These are phyloP conservation scores for Vigna angularis DNA, from an alignment of 306 rosid genomes.

Conservation along the genomic window DNA sequence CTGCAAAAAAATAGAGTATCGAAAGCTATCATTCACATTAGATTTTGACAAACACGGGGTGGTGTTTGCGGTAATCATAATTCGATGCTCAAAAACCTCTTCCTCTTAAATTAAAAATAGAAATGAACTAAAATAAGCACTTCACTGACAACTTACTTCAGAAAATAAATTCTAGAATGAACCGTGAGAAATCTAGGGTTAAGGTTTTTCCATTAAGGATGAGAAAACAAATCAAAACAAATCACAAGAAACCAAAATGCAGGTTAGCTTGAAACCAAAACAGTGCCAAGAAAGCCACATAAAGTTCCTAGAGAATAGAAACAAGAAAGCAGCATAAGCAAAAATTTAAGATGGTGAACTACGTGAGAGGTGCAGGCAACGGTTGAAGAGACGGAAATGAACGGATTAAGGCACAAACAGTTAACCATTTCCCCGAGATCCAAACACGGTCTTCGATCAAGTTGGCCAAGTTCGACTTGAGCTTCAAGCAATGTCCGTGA, in stretches of 20 bases:
- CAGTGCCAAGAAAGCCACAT: neutral
- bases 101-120: neutral
- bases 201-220: neutral
- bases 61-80: slow-evolving; percentile 19
- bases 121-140: neutral
- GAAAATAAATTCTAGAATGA: slow-evolving; percentile 2
- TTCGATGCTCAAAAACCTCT: neutral
- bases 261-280: neutral
- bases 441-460: slow-evolving; percentile 17
- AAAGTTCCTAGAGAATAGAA: neutral
- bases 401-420: slow-evolving; percentile 43
- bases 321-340: neutral
- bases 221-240: neutral
- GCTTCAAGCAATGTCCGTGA: neutral
- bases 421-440: slow-evolving; percentile 44
- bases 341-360: slow-evolving; percentile 3
- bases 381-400: slow-evolving; percentile 40
- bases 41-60: neutral
- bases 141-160: slow-evolving; percentile 1
- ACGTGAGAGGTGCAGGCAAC: slow-evolving; percentile 20
- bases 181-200: slow-evolving; percentile 35
- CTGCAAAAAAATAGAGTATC: slow-evolving; percentile 46
- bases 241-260: neutral
- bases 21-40: neutral
- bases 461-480: neutral